Base-by-base conservation (phyloP, 352 stramenopile genomes). In the Peronospora destructor region DNA sequence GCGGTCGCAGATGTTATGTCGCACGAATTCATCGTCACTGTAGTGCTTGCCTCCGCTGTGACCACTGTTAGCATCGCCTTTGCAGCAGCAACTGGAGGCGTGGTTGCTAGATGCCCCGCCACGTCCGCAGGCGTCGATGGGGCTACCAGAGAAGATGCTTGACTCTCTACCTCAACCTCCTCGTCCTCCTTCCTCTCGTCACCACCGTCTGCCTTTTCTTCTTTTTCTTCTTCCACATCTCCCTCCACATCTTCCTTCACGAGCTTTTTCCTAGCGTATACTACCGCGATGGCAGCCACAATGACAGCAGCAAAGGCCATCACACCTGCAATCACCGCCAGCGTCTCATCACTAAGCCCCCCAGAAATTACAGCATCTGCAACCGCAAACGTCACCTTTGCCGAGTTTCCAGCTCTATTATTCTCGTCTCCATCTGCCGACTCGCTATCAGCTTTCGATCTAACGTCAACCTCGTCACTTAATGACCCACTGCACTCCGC, bases 291-390 rank as follows among this genome's bases (percentile, higher is more conserved):
- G 1, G 26, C 48, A 34, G 43, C 53, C 38, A 62, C 42, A 16
- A 63, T 39, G 17, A 61, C 38, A 44, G 55, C 51, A 50, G 40
- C 49, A 29, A 62, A 58, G 2, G 59, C 59, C 26, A 51, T 43
- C 26, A 30, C 46, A 16, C 53, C 59, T 34, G 49, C 60, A 30
- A 65, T 39, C n/a, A 46, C 42, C 6, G 43, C 37, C 43, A 61
- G 16, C 10, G 54, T 0, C 17, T 56, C 49, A 17, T 54, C 51
- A 23, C 53, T 58, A 17, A 56, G 14, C 6, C 28, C 47, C 30
- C 23, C 30, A 25, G 42, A 52, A 7, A 16, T 36, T 1, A 21
- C 33, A 32, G 11, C 26, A 33, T 56, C 49, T 35, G 21, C 37
- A 39, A 53, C 49, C 32, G 56, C 46, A 25, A 66, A 56, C n/a